These are phyloP conservation scores for Takashimella tepidaria DNA, from an alignment of 1,284 basidiomycete genomes.

Conservation along the genomic window DNA sequence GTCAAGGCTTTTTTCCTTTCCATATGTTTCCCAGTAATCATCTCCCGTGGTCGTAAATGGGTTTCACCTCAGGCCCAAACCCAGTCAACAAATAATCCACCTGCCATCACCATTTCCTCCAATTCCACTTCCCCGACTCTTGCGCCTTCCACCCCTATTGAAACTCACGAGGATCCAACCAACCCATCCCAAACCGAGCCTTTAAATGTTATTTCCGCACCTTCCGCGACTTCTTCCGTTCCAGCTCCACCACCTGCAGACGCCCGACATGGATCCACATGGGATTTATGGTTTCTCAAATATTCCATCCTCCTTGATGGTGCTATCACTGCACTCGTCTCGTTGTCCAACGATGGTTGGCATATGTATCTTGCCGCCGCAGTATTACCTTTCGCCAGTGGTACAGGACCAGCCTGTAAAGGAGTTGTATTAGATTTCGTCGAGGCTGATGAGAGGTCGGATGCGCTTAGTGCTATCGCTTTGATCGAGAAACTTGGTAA, in stretches of 20 bases:
- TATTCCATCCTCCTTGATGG: conserved; percentile 43
- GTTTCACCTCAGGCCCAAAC: conserved; percentile 3
- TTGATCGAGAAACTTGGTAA: conserved; percentile 41
- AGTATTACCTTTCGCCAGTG: conserved; percentile 44
- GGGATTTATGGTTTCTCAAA: conserved; percentile 44
- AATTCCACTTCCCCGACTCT: background rate
- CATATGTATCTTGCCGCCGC: conserved; percentile 44
- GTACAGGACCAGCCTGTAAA: conserved; percentile 44
- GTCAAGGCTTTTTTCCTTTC: conserved; percentile 42
- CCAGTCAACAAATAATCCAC: background rate
- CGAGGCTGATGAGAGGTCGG: conserved; percentile 23
- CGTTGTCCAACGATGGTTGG: conserved; percentile 26
- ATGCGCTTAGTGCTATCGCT: conserved; percentile 43
- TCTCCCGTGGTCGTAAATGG: conserved; percentile 28
- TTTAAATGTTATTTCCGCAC: conserved; percentile 14
- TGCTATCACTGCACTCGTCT: conserved; percentile 29
- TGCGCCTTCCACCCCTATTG: background rate
- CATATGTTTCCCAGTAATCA: conserved; percentile 39
- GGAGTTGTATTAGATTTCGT: conserved; percentile 47
- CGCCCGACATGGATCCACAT: conserved; percentile 26
- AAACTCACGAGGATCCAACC: conserved; percentile 18
- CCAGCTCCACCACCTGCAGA: conserved; percentile 16
- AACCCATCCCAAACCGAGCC: conserved; percentile 23
- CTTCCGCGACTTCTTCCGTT: conserved; percentile 8
- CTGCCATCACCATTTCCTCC: background rate